Evolutionary conservation across 2,329 filamentous ascomycete genomes (phyloP).

Genomic region (Apiospora phragmitis): DNA sequence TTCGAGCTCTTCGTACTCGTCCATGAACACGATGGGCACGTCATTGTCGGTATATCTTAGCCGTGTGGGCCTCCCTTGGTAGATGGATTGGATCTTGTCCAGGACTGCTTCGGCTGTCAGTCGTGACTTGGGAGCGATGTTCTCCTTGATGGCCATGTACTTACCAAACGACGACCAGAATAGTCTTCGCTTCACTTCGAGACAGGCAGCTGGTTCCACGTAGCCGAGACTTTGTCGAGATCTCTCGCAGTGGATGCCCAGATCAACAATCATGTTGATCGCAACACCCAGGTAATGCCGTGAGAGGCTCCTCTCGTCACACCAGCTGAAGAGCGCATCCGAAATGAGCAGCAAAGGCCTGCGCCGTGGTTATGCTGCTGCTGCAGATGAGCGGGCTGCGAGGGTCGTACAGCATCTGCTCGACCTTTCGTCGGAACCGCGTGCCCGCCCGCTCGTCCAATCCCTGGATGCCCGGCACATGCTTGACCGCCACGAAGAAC

Average conservation of each 20-base stretch:
- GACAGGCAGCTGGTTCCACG: conserved; percentile 25
- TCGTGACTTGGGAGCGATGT: background rate
- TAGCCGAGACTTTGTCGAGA: background rate
- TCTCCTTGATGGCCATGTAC: background rate
- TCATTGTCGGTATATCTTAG: conserved; percentile 46
- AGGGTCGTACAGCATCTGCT: conserved; percentile 38
- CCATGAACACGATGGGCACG: conserved; percentile 46
- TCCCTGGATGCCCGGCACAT: conserved; percentile 27
- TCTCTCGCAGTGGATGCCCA: conserved; percentile 48
- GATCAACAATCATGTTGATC: conserved; percentile 55
- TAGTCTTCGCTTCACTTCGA: conserved; percentile 44
- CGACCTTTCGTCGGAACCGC: conserved; percentile 46
- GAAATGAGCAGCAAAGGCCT: conserved; percentile 54
- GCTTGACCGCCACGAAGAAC: conserved; percentile 35
- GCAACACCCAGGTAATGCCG: conserved; percentile 60
- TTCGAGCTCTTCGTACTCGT: conserved; percentile 52
- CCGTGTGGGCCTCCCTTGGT: conserved; percentile 51
- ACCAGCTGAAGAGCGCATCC: conserved; percentile 48
- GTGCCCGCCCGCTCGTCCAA: conserved; percentile 43
- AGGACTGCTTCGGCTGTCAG: conserved; percentile 20
- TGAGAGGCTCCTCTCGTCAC: conserved; percentile 49
- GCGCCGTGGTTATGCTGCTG: conserved; percentile 53
- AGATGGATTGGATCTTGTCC: conserved; percentile 56
- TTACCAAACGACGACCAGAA: conserved; percentile 44
- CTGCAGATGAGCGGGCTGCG: conserved; percentile 42